Base-by-base conservation (phyloP, 1,284 basidiomycete genomes). In the Coniferiporia sulphurascens region DNA sequence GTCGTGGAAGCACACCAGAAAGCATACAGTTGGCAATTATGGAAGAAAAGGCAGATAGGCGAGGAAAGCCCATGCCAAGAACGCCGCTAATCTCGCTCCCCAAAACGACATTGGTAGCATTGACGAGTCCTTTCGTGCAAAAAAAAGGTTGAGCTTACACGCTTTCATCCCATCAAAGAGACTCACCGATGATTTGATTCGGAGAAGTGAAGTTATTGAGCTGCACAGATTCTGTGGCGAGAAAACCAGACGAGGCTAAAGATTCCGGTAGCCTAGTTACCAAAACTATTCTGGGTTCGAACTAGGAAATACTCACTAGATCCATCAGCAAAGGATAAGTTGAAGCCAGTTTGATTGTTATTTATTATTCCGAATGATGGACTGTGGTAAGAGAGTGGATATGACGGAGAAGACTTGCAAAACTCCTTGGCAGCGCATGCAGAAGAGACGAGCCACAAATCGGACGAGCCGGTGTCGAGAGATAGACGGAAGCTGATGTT, bases 381-480 rank as follows among this genome's bases (percentile, higher is more conserved):
- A 61, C 86, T 90, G 54, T 77, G 67, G 67, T 86, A 90, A 7
- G 69, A 68, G 61, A 89, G 74, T 15, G 86, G 88, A 69, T 89
- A 91, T 59, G 75, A 76, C 15, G 89, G 89, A 15, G 85, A 73
- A 1, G 67, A 66, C 48, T 73, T 73, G 68, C 89, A 91, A 0
- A 75, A 41, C 3, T 41, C 65, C 13, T 67, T 67, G 5, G 81
- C 76, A n/a, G 70, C 69, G 71, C 89, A 91, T 5, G 68, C 76
- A 3, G 87, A 84, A 22, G 87, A 86, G 50, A 83, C 67, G 15
- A 90, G 65, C 88, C 87, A 91, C 17, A 87, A 68, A 69, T 89
- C 87, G 10, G 87, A 78, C 3, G 89, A 91, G n/a, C 77, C 89
- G 0, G 89, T 90, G 69, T 91, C 88, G 45, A 91, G 71, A 0